Conservation (phyloP, 495 filamentous ascomycete genomes). For the Cetradonia linearis region DNA sequence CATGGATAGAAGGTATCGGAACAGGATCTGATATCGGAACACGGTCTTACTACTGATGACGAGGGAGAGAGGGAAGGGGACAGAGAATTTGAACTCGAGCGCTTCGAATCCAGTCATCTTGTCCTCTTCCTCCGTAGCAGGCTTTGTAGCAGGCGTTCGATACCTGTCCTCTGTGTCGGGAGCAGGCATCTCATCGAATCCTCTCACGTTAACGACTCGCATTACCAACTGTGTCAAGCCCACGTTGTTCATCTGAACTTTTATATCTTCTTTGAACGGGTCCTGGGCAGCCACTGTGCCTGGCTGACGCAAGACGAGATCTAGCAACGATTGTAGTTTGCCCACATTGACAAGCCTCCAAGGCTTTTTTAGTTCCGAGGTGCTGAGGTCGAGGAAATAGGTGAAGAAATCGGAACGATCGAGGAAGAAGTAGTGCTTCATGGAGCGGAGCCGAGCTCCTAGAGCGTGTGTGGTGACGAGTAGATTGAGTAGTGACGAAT, state of each 20-base stretch:
- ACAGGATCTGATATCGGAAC: constrained; percentile 88
- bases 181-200: constrained; percentile 72
- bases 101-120: constrained; percentile 82
- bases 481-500: constrained; percentile 82
- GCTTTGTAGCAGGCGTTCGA: constrained; percentile 39
- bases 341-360: constrained; percentile 78
- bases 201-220: constrained; percentile 89
- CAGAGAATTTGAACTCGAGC: constrained; percentile 82
- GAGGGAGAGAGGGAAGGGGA: constrained; percentile 93
- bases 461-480: constrained; percentile 88
- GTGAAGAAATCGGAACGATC: constrained; percentile 96
- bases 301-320: constrained; percentile 87
- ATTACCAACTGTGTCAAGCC: constrained; percentile 87
- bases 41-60: constrained; percentile 95
- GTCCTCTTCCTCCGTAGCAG: constrained; percentile 60
- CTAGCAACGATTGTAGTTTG: constrained; percentile 88
- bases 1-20: constrained; percentile 80
- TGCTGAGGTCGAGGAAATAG: constrained; percentile 85
- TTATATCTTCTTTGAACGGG: constrained; percentile 96
- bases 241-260: constrained; percentile 92
- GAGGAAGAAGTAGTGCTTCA: constrained; percentile 99
- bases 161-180: constrained; percentile 48
- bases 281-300: constrained; percentile 89
- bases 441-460: constrained; percentile 69
- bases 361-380: constrained; percentile 79